phyloP scores from a whole-genome alignment of 768 basidiomycete species.

The Mycena pura region DNA sequence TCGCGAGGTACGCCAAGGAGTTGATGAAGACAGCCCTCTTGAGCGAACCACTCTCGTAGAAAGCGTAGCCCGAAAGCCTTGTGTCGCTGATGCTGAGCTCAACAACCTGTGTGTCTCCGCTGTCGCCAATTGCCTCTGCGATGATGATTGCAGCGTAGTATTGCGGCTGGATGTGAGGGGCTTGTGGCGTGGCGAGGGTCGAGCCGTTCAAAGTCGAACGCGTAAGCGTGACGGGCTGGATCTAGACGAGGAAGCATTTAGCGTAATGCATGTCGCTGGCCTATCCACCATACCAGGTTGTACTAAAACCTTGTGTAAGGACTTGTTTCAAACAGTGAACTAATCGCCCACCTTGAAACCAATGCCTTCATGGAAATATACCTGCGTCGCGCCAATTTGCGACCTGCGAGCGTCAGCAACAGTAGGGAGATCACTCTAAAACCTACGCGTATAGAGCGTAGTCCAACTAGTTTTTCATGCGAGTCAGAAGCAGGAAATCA shows the following conservation, averaged over 20 bases:
- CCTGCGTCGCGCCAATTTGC: constrained; percentile 56
- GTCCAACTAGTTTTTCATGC: constrained; percentile 46
- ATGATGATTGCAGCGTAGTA: constrained; percentile 70
- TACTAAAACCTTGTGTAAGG: constrained; percentile 42
- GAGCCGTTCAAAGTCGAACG: constrained; percentile 67
- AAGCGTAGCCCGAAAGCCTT: constrained; percentile 64
- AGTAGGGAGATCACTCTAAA: neutral
- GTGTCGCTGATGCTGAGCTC: constrained; percentile 56
- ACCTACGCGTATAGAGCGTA: constrained; percentile 61
- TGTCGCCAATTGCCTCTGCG: constrained; percentile 60
- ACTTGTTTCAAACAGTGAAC: constrained; percentile 12
- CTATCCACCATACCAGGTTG: constrained; percentile 52
- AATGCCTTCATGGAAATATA: constrained; percentile 74
- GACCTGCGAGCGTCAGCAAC: constrained; percentile 29
- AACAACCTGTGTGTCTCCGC: constrained; percentile 45
- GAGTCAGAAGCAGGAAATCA: constrained; percentile 5
- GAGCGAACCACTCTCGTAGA: constrained; percentile 55
- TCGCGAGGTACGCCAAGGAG: constrained; percentile 54
- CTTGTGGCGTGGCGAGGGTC: constrained; percentile 52
- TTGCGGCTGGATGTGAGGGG: constrained; percentile 67
- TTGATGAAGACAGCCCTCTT: constrained; percentile 65
- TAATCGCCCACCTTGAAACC: constrained; percentile 56
- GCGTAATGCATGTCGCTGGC: neutral
- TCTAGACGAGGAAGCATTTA: constrained; percentile 40
- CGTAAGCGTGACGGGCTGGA: constrained; percentile 67